A percentile compares a stretch with the other conserved stretches of the same genome.
phyloP scores from a whole-genome alignment of 305 asterid genomes.

The Salvia sclarea region DNA sequence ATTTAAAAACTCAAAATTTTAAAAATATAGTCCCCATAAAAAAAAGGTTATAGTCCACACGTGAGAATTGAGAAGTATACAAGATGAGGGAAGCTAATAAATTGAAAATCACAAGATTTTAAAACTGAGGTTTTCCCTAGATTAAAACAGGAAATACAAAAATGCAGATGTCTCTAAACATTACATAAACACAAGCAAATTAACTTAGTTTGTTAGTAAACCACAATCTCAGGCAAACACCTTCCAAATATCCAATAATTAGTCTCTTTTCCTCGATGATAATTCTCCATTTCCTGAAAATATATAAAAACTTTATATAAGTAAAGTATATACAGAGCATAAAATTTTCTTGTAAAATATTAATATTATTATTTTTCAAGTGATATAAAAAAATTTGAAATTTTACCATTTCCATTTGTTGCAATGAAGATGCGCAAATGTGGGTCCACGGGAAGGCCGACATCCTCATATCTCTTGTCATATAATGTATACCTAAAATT shows the following conservation, averaged over 20 bases:
- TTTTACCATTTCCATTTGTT: slow-evolving; percentile 12
- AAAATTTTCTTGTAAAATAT: too few relatives aligned
- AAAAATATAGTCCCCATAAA: too few relatives aligned
- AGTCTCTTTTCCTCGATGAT: slow-evolving; percentile 10
- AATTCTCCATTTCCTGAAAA: slow-evolving; percentile 25
- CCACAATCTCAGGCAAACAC: neutral
- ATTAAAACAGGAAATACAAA: neutral
- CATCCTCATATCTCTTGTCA: slow-evolving; percentile 33
- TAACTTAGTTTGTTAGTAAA: neutral
- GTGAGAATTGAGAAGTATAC: too few relatives aligned
- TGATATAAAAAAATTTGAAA: too few relatives aligned
- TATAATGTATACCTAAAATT: slow-evolving; percentile 33
- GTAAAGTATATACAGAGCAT: too few relatives aligned
- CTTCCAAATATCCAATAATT: neutral
- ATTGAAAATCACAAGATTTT: too few relatives aligned
- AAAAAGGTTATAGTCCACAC: too few relatives aligned
- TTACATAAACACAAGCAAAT: neutral
- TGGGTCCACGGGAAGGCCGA: slow-evolving; percentile 37
- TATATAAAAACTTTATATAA: neutral
- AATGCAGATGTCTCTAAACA: too few relatives aligned
- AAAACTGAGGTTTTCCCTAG: too few relatives aligned
- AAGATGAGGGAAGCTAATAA: too few relatives aligned
- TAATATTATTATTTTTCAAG: too few relatives aligned
- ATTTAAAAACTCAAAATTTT: too few relatives aligned
- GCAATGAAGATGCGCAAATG: slow-evolving; percentile 38